Evolutionary conservation across 352 stramenopile genomes (phyloP).

Genomic region (Pythium scleroteichum): DNA sequence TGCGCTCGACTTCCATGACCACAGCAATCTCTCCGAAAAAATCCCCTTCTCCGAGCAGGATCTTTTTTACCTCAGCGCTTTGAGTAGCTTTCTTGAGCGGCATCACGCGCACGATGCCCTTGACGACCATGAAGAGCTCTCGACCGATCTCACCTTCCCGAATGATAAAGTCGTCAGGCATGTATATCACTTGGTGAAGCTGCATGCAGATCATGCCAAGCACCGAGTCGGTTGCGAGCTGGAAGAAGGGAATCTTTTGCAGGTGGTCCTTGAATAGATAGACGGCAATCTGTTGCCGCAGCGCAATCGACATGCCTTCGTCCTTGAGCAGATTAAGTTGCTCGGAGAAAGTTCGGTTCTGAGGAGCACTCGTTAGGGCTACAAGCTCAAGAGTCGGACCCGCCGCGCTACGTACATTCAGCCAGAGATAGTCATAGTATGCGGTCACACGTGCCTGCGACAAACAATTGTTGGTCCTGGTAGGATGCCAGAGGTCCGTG

Average conservation of each 20-base stretch:
- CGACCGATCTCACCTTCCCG: constrained; percentile 64
- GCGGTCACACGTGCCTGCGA: constrained; percentile 41
- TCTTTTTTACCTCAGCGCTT: constrained; percentile 36
- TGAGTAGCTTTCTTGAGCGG: constrained; percentile 34
- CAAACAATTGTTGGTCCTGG: too few species aligned
- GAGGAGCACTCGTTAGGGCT: neutral
- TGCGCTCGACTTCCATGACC: constrained; percentile 69
- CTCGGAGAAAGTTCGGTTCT: constrained; percentile 60
- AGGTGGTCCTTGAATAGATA: constrained; percentile 74
- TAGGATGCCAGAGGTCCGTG: too few species aligned
- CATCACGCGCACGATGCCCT: constrained; percentile 62
- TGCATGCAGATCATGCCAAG: constrained; percentile 77
- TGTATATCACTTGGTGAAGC: constrained; percentile 64
- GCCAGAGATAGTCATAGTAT: constrained; percentile 78
- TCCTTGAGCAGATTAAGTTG: constrained; percentile 62
- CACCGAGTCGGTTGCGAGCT: constrained; percentile 57
- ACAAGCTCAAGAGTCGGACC: neutral
- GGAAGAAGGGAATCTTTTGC: constrained; percentile 72
- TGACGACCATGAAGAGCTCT: constrained; percentile 75
- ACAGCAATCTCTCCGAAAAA: constrained; percentile 71
- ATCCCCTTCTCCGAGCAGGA: constrained; percentile 59
- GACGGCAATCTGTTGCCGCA: constrained; percentile 62
- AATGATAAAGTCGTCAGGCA: constrained; percentile 67
- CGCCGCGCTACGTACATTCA: constrained; percentile 34
- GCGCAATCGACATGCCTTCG: constrained; percentile 54